Base-by-base conservation (phyloP, 139 green algal genomes). In the Chlorella vulgaris region DNA sequence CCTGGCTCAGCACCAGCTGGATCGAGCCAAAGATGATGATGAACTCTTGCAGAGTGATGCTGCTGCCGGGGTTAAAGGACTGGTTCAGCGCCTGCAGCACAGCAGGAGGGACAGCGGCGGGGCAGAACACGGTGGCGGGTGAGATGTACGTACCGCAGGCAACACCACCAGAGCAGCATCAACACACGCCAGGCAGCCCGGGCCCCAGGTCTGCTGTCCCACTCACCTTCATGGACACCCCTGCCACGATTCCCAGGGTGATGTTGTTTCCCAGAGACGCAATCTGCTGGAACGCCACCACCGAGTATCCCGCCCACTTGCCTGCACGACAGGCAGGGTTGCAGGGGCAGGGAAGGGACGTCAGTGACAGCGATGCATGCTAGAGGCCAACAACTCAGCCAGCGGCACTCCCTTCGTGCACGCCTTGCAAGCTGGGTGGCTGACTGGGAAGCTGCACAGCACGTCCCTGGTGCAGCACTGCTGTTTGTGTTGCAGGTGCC, bases 191-290 rank as follows among this genome's bases (percentile, higher is more conserved):
- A n/a, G n/a, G n/a, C n/a, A n/a, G n/a, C n/a, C n/a, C n/a, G n/a
- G n/a, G n/a, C n/a, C n/a, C n/a, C n/a, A n/a, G n/a, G n/a, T n/a
- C n/a, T n/a, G n/a, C n/a, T n/a, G 22, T 47, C n/a, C 13, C n/a
- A 10, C 40, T 39, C 29, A 76, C 69, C 69, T 76, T 76, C 69
- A 76, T 76, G 3, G 69, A 29, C 26, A 76, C 39, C 7, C 85
- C 85, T 3, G 85, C 85, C 15, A 87, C 78, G 81, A 89, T 89
- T 28, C 81, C 65, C 31, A 89, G 81, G 26, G 85, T 83, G 1
- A 89, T 53, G 63, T 89, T 89, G 82, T 89, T 89, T 69, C 86
- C 86, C 28, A 89, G 40, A n/a, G 80, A 86, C 1, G 86, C 86
- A 33, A 89, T 61, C 69, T 89, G 86, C 66, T 89, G 86, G 62